Base-by-base conservation (phyloP, 1,284 basidiomycete genomes). In the Mycena sp. region DNA sequence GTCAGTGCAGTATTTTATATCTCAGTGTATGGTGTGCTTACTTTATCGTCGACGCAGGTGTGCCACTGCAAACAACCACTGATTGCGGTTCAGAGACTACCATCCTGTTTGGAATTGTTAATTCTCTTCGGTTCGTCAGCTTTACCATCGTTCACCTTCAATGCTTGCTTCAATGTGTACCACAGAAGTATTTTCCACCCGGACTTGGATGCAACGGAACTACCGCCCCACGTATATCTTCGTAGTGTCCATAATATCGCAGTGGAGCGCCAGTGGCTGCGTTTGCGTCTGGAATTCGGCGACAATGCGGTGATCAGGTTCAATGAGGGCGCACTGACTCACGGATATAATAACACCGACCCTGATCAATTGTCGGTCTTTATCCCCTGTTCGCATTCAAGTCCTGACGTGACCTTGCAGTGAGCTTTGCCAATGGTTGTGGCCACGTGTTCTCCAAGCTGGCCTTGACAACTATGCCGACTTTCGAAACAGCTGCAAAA, bases 81-180 rank as follows among this genome's bases (percentile, higher is more conserved):
- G 76, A 80, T 59, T 76, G 75, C 59, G 76, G 79, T 0, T 70
- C 69, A 1, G 78, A 80, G 62, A 78, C 75, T 0, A 73, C 68
- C 0, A 45, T 64, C 2, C 45, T 77, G 1, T 78, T 65, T 68
- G 76, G 70, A 2, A 64, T 77, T 26, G 72, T 69, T 0, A 76
- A 74, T 63, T 73, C 73, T 0, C 64, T 80, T 4, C 35, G 74
- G 79, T 78, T 62, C 40, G 64, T n/a, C n/a, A n/a, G n/a, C 4
- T 30, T 17, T 7, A 17, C 12, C n/a, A 12, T 17, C 19, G 9
- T 2, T 43, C 1, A 17, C 2, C 6, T 16, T 29, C 23, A 14
- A 14, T 10, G 6, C 11, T 43, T 1, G 12, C 10, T n/a, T n/a
- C n/a, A n/a, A n/a, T n/a, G n/a, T n/a, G n/a, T n/a, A 7, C n/a